Conservation (phyloP, 106 monocot species). For the Iris macrosiphon region DNA sequence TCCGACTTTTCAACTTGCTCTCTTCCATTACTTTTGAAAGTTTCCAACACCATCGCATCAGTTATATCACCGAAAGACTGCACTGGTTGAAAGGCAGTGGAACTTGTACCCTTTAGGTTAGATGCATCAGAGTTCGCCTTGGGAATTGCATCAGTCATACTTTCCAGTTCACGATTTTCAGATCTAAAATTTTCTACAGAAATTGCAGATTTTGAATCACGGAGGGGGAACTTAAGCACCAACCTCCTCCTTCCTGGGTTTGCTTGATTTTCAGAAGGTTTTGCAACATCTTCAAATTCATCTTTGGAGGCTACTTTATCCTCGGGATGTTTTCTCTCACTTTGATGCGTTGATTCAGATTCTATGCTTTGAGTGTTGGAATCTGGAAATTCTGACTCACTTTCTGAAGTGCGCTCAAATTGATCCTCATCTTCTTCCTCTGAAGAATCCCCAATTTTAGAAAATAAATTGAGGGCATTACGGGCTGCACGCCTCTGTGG, state of each 20-base stretch:
- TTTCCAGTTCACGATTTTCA: conserved; percentile 23
- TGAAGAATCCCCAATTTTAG: conserved; percentile 69
- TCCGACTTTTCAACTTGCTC: conserved; percentile 20
- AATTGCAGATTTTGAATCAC: conserved; percentile 32
- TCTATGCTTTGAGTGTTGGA: conserved; percentile 57
- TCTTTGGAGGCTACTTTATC: conserved; percentile 20
- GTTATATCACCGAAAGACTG: conserved; percentile 13
- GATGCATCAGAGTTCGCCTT: conserved; percentile 13
- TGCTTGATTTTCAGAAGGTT: conserved; percentile 15
- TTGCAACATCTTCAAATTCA: conserved; percentile 34
- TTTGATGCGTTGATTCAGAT: conserved; percentile 42
- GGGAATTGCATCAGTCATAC: conserved; percentile 3
- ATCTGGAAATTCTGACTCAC: conserved; percentile 51
- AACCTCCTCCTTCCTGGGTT: conserved; percentile 45
- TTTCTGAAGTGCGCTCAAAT: conserved; percentile 49
- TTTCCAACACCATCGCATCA: conserved; percentile 1
- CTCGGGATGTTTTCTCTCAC: conserved; percentile 15
- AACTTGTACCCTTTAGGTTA: conserved; percentile 12
- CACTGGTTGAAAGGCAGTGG: conserved; percentile 10
- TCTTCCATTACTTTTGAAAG: conserved; percentile 7
- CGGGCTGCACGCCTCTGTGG: conserved; percentile 88
- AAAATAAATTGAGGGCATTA: conserved; percentile 83
- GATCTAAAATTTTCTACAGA: conserved; percentile 24
- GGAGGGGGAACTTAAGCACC: conserved; percentile 67
- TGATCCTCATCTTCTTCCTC: conserved; percentile 62